Base-by-base conservation (phyloP, 495 filamentous ascomycete species). In the Annulohypoxylon stygium region DNA sequence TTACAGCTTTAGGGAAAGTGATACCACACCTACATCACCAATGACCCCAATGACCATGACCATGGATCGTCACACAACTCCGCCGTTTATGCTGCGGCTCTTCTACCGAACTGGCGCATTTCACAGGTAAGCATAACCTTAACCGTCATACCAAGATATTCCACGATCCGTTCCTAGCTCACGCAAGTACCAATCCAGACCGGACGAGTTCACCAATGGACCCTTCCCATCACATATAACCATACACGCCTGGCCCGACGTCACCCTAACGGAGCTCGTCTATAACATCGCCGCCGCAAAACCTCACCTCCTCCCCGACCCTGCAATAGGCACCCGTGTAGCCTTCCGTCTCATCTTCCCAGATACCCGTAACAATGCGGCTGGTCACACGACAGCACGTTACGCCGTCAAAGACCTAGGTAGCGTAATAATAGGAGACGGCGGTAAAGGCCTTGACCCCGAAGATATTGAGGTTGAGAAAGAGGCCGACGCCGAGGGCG, bases 1-100 rank as follows among this genome's bases (percentile, higher is more conserved):
- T 47, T 47, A 47, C 43, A 47, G 43, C 53, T 59, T 45, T 39
- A 39, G 5, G 36, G 36, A 39, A 57, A 74, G 71, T 66, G 30
- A 62, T 74, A 62, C 39, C 39, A 43, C 39, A 43, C 39, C 39
- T 43, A 43, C 39, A 14, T n/a, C 12, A 14, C 14, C 12, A 41
- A 45, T 69, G 36, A 93, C 81, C 89, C 20, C 20, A 23, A 93
- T 78, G 39, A 14, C 12, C 48, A 45, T 69, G 36, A 93, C 81
- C 89, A 93, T 78, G 89, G 66, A 78, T 54, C 93, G 82, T 59
- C 64, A 71, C 51, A 85, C 88, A 45, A 93, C 91, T 36, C 89
- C 92, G 1, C 96, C 96, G 43, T 97, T 98, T 84, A 89, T 95
- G 76, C 86, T 99, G 14, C 95, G 93, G 79, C 88, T 98, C 74